These are phyloP conservation scores for Botrytis cinerea DNA, from an alignment of 2,329 filamentous ascomycete species.

Conservation along the genomic window DNA sequence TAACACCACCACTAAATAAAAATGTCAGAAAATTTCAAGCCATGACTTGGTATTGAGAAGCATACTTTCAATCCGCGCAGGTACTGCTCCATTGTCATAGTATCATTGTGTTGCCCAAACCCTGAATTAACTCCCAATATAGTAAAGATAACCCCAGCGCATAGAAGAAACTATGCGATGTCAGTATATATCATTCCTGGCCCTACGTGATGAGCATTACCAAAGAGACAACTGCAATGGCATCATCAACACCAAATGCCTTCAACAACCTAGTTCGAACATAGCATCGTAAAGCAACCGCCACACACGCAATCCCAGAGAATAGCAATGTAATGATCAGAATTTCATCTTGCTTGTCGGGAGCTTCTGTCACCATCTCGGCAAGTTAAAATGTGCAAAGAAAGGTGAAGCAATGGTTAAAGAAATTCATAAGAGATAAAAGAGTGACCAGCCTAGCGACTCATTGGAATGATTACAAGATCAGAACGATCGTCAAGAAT, in stretches of 20 bases:
- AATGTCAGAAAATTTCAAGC: background rate
- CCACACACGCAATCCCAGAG: slow-evolving; percentile 43
- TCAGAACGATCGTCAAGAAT: background rate
- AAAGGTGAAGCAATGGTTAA: background rate
- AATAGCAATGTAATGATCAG: slow-evolving; percentile 37
- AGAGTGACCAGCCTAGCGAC: background rate
- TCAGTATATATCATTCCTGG: background rate
- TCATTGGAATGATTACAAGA: background rate
- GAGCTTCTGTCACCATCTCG: slow-evolving; percentile 11
- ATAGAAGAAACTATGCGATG: slow-evolving; percentile 29
- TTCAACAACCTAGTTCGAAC: slow-evolving; percentile 49
- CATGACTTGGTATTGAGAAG: background rate
- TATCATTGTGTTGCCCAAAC: slow-evolving; percentile 31
- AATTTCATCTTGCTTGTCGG: slow-evolving; percentile 23
- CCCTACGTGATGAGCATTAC: slow-evolving; percentile 40
- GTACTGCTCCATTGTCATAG: slow-evolving; percentile 23
- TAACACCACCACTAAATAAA: slow-evolving; percentile 33
- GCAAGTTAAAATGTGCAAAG: background rate
- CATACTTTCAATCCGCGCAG: slow-evolving; percentile 31
- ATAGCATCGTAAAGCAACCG: slow-evolving; percentile 48
- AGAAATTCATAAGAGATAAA: background rate
- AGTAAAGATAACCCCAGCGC: slow-evolving; percentile 29
- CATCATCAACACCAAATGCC: slow-evolving; percentile 50
- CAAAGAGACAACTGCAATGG: slow-evolving; percentile 49
- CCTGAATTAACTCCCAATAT: slow-evolving; percentile 30